These are phyloP conservation scores for Aspergillus sp. DNA, from an alignment of 2,329 filamentous ascomycete genomes.

Conservation along the genomic window DNA sequence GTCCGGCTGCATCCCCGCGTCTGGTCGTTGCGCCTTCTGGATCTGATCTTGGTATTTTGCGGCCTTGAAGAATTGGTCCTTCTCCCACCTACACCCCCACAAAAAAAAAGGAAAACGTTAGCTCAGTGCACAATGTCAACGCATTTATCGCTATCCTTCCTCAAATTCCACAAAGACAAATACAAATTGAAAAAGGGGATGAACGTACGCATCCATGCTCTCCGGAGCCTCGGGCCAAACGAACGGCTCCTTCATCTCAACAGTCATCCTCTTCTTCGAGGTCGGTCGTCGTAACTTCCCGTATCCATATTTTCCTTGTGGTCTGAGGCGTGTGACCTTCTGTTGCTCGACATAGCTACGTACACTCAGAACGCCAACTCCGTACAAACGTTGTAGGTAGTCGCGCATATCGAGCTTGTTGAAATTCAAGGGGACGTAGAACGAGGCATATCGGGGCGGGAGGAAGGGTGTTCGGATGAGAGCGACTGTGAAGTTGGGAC, in stretches of 20 bases:
- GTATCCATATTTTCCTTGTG: constrained; percentile 40
- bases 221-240: constrained; percentile 74
- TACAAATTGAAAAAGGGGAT: not conserved
- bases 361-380: constrained; percentile 69
- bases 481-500: constrained; percentile 77
- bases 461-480: constrained; percentile 72
- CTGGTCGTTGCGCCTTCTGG: constrained; percentile 35
- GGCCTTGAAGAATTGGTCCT: constrained; percentile 57
- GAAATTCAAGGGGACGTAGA: constrained; percentile 86
- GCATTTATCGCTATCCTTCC: not conserved
- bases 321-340: constrained; percentile 52
- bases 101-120: constrained; percentile 15
- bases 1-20: constrained; percentile 37
- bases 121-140: not conserved
- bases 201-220: constrained; percentile 57
- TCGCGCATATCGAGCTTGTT: constrained; percentile 96
- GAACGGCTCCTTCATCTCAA: constrained; percentile 84
- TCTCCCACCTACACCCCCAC: constrained; percentile 56
- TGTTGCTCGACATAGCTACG: constrained; percentile 77
- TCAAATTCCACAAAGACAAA: not conserved
- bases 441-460: constrained; percentile 79
- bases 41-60: constrained; percentile 48
- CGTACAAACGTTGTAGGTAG: constrained; percentile 87
- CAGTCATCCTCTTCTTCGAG: constrained; percentile 87
- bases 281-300: constrained; percentile 68